Evolutionary conservation across 371 early-diverging fungal species (phyloP).

Genomic region (Apophysomyces elegans): DNA sequence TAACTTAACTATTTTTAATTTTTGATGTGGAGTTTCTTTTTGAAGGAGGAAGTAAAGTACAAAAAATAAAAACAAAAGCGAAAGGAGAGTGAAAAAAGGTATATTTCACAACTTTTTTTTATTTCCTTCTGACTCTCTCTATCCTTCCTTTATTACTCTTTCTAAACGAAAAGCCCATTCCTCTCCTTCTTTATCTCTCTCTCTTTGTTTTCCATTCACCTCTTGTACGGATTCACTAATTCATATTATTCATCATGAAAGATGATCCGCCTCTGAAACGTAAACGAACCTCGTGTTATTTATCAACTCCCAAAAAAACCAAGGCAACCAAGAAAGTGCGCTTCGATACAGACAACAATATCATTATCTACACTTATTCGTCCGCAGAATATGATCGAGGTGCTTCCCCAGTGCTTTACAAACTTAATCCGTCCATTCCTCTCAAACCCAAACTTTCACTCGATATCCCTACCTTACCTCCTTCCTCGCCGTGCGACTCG

Average conservation of each 20-base stretch:
- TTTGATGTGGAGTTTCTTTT: slow-evolving; percentile 7
- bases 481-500: slow-evolving; percentile 1
- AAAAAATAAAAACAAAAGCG: neutral
- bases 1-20: slow-evolving; percentile 11
- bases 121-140: neutral
- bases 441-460: slow-evolving; percentile 20
- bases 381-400: slow-evolving; percentile 23
- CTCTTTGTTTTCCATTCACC: slow-evolving; percentile 2
- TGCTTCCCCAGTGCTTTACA: slow-evolving; percentile 15
- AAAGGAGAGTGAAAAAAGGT: neutral
- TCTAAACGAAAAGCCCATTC: slow-evolving; percentile 9
- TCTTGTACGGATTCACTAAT: too few relatives aligned
- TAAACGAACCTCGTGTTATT: slow-evolving; percentile 12
- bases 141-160: neutral
- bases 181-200: slow-evolving; percentile 12
- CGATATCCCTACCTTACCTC: slow-evolving; percentile 15
- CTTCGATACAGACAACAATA: slow-evolving; percentile 4
- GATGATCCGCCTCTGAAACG: slow-evolving; percentile 23
- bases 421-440: slow-evolving; percentile 15
- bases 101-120: neutral
- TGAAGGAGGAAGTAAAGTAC: neutral
- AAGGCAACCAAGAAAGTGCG: slow-evolving; percentile 18
- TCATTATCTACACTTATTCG: slow-evolving; percentile 22
- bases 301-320: neutral
- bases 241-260: neutral